A percentile compares a stretch with the other conserved stretches of the same genome.
phyloP scores from a whole-genome alignment of 2,329 filamentous ascomycete genomes.

The Arthrinium phaeospermum region DNA sequence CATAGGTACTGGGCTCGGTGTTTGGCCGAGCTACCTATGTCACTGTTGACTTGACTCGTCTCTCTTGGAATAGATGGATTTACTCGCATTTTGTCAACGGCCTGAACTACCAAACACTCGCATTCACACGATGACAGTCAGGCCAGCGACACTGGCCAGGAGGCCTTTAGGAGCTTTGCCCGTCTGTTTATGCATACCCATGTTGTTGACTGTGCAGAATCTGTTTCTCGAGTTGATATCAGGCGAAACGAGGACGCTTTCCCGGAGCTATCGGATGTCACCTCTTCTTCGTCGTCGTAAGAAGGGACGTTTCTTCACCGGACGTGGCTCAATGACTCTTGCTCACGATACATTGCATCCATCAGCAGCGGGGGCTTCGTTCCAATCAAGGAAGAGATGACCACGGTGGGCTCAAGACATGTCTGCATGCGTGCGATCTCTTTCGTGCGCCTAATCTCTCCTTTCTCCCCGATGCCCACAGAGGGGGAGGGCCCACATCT shows the following conservation, averaged over 20 bases:
- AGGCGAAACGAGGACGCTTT: no score
- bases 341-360: background rate
- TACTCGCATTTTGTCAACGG: background rate
- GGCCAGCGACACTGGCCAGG: background rate
- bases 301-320: background rate
- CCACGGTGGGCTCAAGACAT: background rate
- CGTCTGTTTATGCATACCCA: background rate
- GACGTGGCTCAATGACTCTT: background rate
- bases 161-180: background rate
- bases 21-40: background rate
- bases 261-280: background rate
- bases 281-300: background rate
- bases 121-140: background rate
- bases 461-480: background rate
- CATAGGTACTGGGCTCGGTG: background rate
- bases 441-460: background rate
- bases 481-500: background rate
- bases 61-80: background rate
- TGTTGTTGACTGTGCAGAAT: background rate
- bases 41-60: background rate
- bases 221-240: background rate
- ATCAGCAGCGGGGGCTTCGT: background rate
- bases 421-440: no score
- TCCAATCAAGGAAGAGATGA: background rate
- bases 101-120: background rate